Evolutionary conservation across 2,329 filamentous ascomycete genomes (phyloP).

Genomic region (Alternaria postmessia): DNA sequence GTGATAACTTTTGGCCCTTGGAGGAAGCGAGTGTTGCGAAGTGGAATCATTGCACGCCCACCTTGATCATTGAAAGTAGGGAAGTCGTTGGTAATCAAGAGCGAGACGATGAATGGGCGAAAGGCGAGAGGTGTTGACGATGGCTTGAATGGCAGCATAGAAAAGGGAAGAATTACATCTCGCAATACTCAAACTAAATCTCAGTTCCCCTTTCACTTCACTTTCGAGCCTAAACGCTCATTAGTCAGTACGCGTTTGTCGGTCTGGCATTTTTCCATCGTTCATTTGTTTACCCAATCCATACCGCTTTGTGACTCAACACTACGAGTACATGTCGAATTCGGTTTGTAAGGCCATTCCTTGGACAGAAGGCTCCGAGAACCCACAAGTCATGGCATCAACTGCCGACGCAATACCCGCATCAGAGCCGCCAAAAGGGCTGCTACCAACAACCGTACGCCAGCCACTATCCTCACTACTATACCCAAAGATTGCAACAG

Average conservation of each 20-base stretch:
- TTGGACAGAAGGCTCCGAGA: background rate
- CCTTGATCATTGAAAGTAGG: background rate
- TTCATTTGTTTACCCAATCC: background rate
- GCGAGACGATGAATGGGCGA: background rate
- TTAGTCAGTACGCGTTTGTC: background rate
- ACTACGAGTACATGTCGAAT: background rate
- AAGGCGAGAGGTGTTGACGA: background rate
- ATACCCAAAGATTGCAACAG: background rate
- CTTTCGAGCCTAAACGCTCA: background rate
- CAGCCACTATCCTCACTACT: background rate
- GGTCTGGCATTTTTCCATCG: background rate
- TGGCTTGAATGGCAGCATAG: no score
- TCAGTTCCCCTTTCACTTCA: background rate
- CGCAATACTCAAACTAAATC: background rate
- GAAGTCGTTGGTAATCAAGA: no score
- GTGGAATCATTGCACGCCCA: background rate
- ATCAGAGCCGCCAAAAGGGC: background rate
- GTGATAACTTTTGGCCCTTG: background rate
- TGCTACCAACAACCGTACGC: background rate
- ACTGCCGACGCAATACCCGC: background rate
- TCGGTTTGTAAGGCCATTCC: background rate
- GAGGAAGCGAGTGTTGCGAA: background rate
- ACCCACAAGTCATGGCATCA: background rate
- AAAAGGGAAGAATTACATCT: background rate
- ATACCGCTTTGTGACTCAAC: background rate